Conservation (phyloP, 371 early-diverging fungal genomes). For the Mucor velutinosus region DNA sequence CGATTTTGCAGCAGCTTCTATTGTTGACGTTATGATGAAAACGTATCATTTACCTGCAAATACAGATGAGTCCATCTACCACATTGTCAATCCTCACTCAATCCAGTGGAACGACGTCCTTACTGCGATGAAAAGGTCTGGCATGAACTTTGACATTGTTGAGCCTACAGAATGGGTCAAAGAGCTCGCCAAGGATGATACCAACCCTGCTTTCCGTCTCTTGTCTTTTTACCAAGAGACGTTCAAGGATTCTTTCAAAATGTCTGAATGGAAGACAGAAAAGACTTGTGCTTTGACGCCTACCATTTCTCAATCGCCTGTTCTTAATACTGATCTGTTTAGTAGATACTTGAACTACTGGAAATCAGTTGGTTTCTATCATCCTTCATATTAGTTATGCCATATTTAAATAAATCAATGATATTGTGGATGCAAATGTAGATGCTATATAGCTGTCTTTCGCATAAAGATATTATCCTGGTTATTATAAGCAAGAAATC, state of each 20-base stretch:
- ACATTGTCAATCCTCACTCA: constrained; percentile 39
- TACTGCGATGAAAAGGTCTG: constrained; percentile 21
- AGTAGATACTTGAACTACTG: too few species aligned
- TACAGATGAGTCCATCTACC: constrained; percentile 18
- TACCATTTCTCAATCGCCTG: too few species aligned
- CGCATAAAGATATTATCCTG: too few species aligned
- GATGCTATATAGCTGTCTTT: too few species aligned
- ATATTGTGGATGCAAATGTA: too few species aligned
- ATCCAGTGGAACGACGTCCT: constrained; percentile 29
- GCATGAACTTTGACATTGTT: constrained; percentile 32
- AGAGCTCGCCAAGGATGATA: constrained; percentile 26
- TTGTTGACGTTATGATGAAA: constrained; percentile 32
- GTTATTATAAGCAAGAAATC: too few species aligned
- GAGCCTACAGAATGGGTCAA: constrained; percentile 33
- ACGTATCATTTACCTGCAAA: constrained; percentile 14
- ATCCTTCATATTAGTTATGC: too few species aligned
- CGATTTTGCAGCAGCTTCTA: constrained; percentile 34
- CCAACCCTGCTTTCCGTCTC: constrained; percentile 38
- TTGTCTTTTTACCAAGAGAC: constrained; percentile 33
- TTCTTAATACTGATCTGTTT: too few species aligned
- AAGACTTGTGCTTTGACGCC: neutral
- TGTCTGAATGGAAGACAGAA: neutral
- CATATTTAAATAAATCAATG: too few species aligned
- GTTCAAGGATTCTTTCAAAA: constrained; percentile 9
- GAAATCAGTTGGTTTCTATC: too few species aligned